Base-by-base conservation (phyloP, 352 stramenopile species). In the Phytopythium oedochilum region DNA sequence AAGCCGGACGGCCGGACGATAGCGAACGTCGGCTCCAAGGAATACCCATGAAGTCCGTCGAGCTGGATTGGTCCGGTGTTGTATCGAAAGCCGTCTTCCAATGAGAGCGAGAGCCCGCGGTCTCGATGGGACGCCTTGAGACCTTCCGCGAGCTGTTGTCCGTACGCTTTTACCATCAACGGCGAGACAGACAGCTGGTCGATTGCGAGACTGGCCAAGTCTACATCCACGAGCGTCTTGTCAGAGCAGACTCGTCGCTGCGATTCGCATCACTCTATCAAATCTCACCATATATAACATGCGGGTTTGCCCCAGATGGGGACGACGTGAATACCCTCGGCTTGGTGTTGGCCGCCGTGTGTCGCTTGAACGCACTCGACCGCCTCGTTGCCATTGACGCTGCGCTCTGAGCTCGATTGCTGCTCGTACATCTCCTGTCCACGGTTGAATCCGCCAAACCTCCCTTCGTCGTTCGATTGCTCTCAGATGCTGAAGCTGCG, bases 231-330 rank as follows among this genome's bases (percentile, higher is more conserved):
- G 2, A 9, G 26, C 22, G 2, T 12, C 12, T 5, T 31, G 18
- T 26, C 8, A 14, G 26, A 39, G 14, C 42, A 32, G 22, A 20
- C 6, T 10, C 15, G 23, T 18, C 25, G 32, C 11, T 15, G 11
- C 28, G 4, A 6, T 48, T 5, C 5, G 23, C 5, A 29, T 48
- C 22, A 48, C 11, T 23, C 12, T 5, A 36, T 14, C 7, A 36
- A 32, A n/a, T n/a, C 42, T 32, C 23, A 53, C 47, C 47, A 17
- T 43, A 53, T 22, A 53, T 18, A 20, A 53, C 31, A n/a, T 53
- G 47, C 2, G 47, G 11, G 20, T 18, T 29, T 1, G 12, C 26
- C 14, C 11, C 47, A 1, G 29, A n/a, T 11, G n/a, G 10, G 4
- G 47, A 43, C 11, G 11, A 2, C 12, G 29, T 22, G 11, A 32